Evolutionary conservation across 202 grass and related monocot species (phyloP), one percentile per base, ranked within the genome.

Genomic region (Digitaria exilis): DNA sequence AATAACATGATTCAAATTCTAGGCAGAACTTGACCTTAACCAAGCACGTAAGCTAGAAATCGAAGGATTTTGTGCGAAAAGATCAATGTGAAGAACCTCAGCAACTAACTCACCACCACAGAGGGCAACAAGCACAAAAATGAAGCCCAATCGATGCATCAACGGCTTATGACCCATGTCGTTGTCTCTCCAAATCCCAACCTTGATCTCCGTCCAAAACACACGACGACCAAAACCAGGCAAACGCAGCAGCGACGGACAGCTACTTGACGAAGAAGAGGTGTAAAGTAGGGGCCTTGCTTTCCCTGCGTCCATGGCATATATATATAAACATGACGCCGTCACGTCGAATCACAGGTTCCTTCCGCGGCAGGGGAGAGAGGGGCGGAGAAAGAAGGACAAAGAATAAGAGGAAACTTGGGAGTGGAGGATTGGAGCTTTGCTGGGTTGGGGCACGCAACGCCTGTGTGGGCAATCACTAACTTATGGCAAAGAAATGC

Each of bases 381-480:
- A 26, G 14, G n/a, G 10, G 14, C 41, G 10, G n/a, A 21, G 65
- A 62, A 1, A 73, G 66, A 28, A 62, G 8, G 67, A 61, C 42
- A 82, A 76, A 85, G 96, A 94, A 96, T 96, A 96, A 94, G 77
- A 92, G 95, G 92, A 90, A 93, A 98, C 96, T 98, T 98, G 91
- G 84, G 89, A 87, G 26, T 68, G 62, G 91, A 94, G 93, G 82
- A 93, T 90, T 84, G 89, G 87, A 90, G 85, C 77, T 89, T 90
- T 88, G 88, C 78, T 74, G 10, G 24, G 77, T 48, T 29, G 63
- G 84, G 34, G 82, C 89, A 96, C 89, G 91, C 87, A 92, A 95
- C 58, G 79, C 59, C 1, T 11, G 46, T 3, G 45, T 11, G 76
- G 82, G 66, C 56, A n/a, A 75, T 48, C 62, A 79, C 43, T 55